phyloP scores from a whole-genome alignment of 768 basidiomycete species.

The Tylopilus vinaceipallidus region DNA sequence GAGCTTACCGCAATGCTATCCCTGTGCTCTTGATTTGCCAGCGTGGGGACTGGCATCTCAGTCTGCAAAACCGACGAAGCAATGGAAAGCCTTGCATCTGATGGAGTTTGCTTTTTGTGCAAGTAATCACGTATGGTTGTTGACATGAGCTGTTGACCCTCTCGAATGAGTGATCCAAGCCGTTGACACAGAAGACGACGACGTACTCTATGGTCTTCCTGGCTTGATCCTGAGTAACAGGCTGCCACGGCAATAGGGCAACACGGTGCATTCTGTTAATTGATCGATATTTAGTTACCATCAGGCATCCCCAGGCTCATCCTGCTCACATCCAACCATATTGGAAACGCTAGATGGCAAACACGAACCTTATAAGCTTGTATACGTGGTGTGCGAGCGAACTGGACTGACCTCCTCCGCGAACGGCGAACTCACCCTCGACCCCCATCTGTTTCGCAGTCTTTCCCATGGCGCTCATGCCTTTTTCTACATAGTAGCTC shows the following conservation, averaged over 20 bases:
- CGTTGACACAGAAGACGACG: background rate
- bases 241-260: constrained; percentile 79
- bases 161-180: background rate
- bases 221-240: constrained; percentile 78
- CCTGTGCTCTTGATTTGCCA: constrained; percentile 29
- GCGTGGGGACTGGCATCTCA: constrained; percentile 30
- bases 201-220: constrained; percentile 76
- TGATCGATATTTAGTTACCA: constrained; percentile 1
- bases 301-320: background rate
- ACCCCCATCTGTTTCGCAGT: constrained; percentile 70
- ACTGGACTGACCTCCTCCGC: constrained; percentile 68
- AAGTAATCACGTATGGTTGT: constrained; percentile 69
- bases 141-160: constrained; percentile 51
- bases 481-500: constrained; percentile 84
- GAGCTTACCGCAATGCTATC: constrained; percentile 31
- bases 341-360: constrained; percentile 65
- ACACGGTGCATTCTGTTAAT: constrained; percentile 68
- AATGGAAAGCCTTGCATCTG: constrained; percentile 20
- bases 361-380: background rate
- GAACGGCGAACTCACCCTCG: constrained; percentile 59
- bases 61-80: constrained; percentile 26
- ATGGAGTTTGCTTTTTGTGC: constrained; percentile 46
- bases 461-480: constrained; percentile 82
- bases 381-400: background rate
- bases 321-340: constrained; percentile 70